Evolutionary conservation across 306 rosid species (phyloP).

Genomic region (Inga oerstediana): DNA sequence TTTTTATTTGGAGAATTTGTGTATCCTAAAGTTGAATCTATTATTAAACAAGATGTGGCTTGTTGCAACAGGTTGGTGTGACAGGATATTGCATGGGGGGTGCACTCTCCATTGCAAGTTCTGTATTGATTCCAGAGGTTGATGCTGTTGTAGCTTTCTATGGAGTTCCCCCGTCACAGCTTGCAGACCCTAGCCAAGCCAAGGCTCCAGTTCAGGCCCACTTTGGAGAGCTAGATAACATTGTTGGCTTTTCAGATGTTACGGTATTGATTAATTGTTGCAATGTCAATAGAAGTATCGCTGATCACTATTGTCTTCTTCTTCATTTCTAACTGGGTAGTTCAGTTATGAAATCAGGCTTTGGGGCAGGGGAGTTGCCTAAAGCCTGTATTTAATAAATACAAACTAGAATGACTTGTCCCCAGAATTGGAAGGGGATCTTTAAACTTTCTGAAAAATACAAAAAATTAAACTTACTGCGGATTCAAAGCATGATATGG

Average conservation of each 20-base stretch:
- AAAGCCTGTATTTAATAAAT: no score
- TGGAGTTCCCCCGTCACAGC: constrained; percentile 85
- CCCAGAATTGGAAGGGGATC: not conserved
- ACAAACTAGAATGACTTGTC: not conserved
- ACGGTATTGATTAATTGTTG: constrained; percentile 48
- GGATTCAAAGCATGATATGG: no score
- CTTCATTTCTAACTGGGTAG: not conserved
- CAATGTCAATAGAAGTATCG: constrained; percentile 24
- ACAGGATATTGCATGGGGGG: constrained; percentile 99
- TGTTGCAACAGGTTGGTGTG: constrained; percentile 73
- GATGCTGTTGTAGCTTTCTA: constrained; percentile 95
- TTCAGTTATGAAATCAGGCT: not conserved
- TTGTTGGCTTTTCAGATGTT: constrained; percentile 93
- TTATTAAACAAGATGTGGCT: constrained; percentile 27
- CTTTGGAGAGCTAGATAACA: constrained; percentile 86
- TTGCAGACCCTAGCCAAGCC: constrained; percentile 89
- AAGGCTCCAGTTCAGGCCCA: constrained; percentile 96
- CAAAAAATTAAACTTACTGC: no score
- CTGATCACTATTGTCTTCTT: not conserved
- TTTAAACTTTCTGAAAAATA: no score
- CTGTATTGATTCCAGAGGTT: constrained; percentile 78
- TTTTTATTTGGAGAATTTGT: constrained; percentile 15
- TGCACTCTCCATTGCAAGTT: constrained; percentile 95
- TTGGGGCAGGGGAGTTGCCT: not conserved
- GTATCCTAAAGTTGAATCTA: not conserved